Evolutionary conservation across 768 basidiomycete species (phyloP), one percentile per base, ranked within the genome.

Genomic region (Imleria badia): DNA sequence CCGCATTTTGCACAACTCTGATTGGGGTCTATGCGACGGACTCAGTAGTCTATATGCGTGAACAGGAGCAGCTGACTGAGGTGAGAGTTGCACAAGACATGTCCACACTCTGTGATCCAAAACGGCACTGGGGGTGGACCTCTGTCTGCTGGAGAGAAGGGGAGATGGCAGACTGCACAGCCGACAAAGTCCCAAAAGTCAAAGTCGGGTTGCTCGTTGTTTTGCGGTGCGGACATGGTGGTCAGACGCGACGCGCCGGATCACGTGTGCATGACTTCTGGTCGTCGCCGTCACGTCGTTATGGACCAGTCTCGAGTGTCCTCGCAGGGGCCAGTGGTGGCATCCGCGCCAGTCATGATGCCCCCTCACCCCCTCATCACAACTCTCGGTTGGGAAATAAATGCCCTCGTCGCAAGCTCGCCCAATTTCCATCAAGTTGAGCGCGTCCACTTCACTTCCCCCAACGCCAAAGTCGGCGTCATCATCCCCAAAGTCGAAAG

Each of bases 71-170:
- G 62, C 78, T 67, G 65, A 93, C 91, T 89, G 66, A 94, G 83
- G 72, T 94, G 91, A 36, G 81, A 78, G 65, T 94, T 93, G 77
- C 91, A 94, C 26, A 93, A 61, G 52, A 93, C 80, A 76, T 94
- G 91, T 0, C 89, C 89, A 61, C 91, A 94, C 67, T 92, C 89
- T 2, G 91, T 91, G 55, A 92, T 76, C 91, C 91, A 94, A 68
- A 93, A 94, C 0, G 91, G 91, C 26, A 89, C 72, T 3, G 79
- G 75, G 11, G 85, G 78, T 1, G 74, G 71, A 0, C 78, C 80
- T 39, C 76, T 73, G 35, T 79, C 76, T n/a, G 68, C 68, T 3
- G 81, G 73, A 8, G 74, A 64, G 61, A 87, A 93, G 0, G 84
- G 80, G 26, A 89, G 76, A 58, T 85, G 84, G 61, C 91, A 94